phyloP scores from a whole-genome alignment of 345 rosid species.

The Kernera saxatilis region DNA sequence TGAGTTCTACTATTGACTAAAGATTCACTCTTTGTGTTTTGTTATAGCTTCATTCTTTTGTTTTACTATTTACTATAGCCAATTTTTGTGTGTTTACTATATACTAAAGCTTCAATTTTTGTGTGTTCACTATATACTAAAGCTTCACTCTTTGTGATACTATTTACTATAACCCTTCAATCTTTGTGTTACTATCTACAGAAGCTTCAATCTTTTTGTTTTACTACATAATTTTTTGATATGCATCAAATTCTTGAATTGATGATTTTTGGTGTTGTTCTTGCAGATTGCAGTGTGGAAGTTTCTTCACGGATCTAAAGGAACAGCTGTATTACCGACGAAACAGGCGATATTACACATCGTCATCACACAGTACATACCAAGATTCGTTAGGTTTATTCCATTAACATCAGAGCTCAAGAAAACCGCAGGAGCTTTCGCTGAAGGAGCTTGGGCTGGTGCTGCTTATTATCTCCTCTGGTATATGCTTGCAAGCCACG shows the following conservation, averaged over 20 bases:
- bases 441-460: constrained; percentile 78
- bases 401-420: constrained; percentile 80
- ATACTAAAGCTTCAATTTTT: too few relatives aligned
- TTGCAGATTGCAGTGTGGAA: constrained; percentile 67
- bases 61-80: not conserved
- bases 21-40: not conserved
- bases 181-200: too few relatives aligned
- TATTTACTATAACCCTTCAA: not conserved
- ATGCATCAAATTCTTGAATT: not conserved
- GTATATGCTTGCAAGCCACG: constrained; percentile 89
- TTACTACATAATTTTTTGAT: not conserved
- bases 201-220: not conserved
- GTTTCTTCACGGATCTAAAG: constrained; percentile 50
- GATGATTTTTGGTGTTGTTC: not conserved
- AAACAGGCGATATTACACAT: constrained; percentile 51
- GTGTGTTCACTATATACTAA: not conserved
- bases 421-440: constrained; percentile 77
- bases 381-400: constrained; percentile 63
- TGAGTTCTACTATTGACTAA: not conserved
- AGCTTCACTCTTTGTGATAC: not conserved
- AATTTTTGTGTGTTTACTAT: not conserved
- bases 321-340: constrained; percentile 54
- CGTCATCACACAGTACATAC: constrained; percentile 70
- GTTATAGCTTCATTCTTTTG: too few relatives aligned
- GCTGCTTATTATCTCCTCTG: constrained; percentile 87